Evolutionary conservation across 75 land plant species (phyloP).

Genomic region (Cupressus sempervirens): DNA sequence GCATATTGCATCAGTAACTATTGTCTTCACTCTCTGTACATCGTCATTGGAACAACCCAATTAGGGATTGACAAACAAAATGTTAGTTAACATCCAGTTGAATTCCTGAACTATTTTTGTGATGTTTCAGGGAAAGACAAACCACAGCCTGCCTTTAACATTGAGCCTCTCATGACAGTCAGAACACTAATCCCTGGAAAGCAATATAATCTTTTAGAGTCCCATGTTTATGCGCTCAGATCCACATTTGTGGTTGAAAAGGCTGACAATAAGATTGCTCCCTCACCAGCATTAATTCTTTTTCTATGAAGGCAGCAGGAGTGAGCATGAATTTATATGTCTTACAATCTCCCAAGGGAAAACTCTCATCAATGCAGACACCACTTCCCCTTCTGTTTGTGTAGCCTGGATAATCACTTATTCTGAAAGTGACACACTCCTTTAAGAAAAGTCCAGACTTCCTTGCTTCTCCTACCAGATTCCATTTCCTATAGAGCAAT

Average conservation of each 20-base stretch:
- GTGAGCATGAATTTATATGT: conserved; percentile 31
- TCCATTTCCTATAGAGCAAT: conserved; percentile 12
- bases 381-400: conserved; percentile 16
- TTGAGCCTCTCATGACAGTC: neutral
- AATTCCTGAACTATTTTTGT: neutral
- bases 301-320: neutral
- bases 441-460: conserved; percentile 9
- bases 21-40: too few species aligned
- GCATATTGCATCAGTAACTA: too few species aligned
- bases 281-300: neutral
- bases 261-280: neutral
- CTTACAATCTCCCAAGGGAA: conserved; percentile 25
- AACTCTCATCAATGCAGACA: conserved; percentile 17
- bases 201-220: too few species aligned
- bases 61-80: too few species aligned
- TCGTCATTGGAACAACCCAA: too few species aligned
- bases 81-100: too few species aligned
- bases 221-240: neutral
- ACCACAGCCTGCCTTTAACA: neutral
- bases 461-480: conserved; percentile 10
- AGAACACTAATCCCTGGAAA: neutral
- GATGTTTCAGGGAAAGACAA: neutral
- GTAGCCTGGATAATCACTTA: conserved; percentile 15
- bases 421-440: neutral
- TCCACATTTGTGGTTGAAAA: neutral